phyloP scores from a whole-genome alignment of 768 basidiomycete species.

The Coprinopsis cinerea region DNA sequence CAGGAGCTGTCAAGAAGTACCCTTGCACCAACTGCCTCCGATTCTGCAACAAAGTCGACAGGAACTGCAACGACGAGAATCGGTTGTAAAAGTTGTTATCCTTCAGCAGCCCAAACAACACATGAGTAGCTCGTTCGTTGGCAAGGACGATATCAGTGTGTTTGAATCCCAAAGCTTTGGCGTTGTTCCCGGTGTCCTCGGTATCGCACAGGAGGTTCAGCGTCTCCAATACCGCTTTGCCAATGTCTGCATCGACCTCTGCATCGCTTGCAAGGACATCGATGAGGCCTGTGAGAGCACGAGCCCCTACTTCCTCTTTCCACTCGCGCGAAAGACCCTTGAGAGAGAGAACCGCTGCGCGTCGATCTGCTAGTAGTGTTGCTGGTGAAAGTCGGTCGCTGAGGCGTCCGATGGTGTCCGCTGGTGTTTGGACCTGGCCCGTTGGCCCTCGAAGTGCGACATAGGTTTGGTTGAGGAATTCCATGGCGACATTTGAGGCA shows the following conservation, averaged over 20 bases:
- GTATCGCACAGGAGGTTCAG: slow-evolving; percentile 80
- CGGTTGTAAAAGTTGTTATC: slow-evolving; percentile 81
- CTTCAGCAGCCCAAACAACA: slow-evolving; percentile 69
- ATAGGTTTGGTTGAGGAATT: slow-evolving; percentile 82
- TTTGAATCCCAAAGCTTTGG: slow-evolving; percentile 73
- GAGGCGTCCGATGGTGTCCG: slow-evolving; percentile 82
- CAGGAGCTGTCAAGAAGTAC: slow-evolving; percentile 85
- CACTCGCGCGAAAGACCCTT: slow-evolving; percentile 91
- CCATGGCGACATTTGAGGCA: slow-evolving; percentile 40
- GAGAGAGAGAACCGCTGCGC: slow-evolving; percentile 88
- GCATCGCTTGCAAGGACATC: slow-evolving; percentile 14
- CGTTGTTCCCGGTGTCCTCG: slow-evolving; percentile 39
- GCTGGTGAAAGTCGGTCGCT: slow-evolving; percentile 89
- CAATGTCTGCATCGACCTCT: slow-evolving; percentile 86
- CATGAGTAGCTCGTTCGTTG: slow-evolving; percentile 66
- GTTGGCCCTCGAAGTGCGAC: slow-evolving; percentile 80
- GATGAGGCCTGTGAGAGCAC: slow-evolving; percentile 36
- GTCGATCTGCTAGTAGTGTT: slow-evolving; percentile 82
- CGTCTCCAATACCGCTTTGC: slow-evolving; percentile 89
- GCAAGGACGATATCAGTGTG: slow-evolving; percentile 79
- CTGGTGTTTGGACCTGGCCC: slow-evolving; percentile 75
- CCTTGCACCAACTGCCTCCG: slow-evolving; percentile 76
- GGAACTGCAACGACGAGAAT: slow-evolving; percentile 76
- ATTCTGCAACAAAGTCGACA: slow-evolving; percentile 76
- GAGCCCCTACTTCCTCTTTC: slow-evolving; percentile 81